Evolutionary conservation across 345 rosid species (phyloP).

Genomic region (Gossypium herbaceum): DNA sequence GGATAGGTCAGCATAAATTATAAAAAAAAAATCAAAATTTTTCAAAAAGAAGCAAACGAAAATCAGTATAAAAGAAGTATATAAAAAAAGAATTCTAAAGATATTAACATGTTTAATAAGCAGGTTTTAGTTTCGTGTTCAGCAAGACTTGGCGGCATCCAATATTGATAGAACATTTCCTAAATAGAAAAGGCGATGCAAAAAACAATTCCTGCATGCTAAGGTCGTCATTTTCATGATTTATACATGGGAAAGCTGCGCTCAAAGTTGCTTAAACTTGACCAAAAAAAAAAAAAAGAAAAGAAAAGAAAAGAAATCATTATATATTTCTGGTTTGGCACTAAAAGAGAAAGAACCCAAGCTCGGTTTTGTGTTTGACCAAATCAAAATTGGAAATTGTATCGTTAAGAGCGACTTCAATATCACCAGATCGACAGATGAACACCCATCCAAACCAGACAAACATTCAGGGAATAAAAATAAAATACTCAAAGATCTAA

Average conservation of each 20-base stretch:
- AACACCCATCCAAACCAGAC: background rate
- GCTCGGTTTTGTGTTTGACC: background rate
- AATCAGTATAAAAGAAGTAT: too few relatives aligned
- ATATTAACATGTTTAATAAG: background rate
- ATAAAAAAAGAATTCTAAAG: background rate
- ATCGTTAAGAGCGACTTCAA: background rate
- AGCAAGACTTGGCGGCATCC: background rate
- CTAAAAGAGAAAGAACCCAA: background rate
- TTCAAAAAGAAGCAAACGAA: background rate
- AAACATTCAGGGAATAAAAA: background rate
- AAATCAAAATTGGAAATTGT: background rate
- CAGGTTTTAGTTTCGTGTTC: background rate
- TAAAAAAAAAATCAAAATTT: too few relatives aligned
- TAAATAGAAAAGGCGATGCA: background rate
- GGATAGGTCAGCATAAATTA: too few relatives aligned
- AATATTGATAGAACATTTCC: background rate
- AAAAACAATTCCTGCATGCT: background rate
- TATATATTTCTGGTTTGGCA: background rate
- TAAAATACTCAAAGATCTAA: background rate
- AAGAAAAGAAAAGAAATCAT: background rate
- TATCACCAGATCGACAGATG: background rate
- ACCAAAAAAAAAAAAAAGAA: background rate
- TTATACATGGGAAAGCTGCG: background rate
- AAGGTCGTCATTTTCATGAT: background rate
- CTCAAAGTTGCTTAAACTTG: background rate